phyloP scores from a whole-genome alignment of 2,329 filamentous ascomycete species.

The Colletotrichum cuscutae region DNA sequence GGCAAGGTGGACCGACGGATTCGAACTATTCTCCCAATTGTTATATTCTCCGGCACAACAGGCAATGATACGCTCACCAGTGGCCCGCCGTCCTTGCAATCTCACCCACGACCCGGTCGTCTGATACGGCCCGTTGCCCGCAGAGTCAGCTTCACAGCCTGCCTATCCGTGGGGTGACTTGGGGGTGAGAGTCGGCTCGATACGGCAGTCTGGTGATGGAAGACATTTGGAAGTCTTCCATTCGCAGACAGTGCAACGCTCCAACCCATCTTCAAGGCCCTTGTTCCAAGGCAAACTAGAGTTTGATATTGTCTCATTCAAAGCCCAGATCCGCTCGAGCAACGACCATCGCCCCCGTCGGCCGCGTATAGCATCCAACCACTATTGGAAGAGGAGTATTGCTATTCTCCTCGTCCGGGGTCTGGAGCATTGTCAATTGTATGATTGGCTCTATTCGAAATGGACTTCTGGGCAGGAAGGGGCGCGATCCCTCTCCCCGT shows the following conservation, averaged over 20 bases:
- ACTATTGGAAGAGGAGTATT: background rate
- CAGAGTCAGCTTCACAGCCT: background rate
- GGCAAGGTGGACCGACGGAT: background rate
- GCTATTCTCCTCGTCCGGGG: background rate
- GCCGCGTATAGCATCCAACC: constrained; percentile 21
- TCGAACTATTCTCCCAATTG: constrained; percentile 5
- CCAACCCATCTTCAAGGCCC: constrained; percentile 6
- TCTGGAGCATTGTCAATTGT: background rate
- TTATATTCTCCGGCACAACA: constrained; percentile 17
- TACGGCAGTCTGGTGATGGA: constrained; percentile 11
- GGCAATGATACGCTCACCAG: constrained; percentile 8
- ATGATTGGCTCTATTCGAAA: constrained; percentile 19
- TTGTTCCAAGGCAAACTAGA: constrained; percentile 4
- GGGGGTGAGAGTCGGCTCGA: background rate
- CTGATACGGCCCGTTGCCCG: background rate
- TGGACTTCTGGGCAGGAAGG: constrained; percentile 26
- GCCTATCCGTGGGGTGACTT: background rate
- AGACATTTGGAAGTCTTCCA: constrained; percentile 27
- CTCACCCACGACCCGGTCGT: constrained; percentile 11
- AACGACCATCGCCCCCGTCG: constrained; percentile 4
- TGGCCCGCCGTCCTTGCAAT: background rate
- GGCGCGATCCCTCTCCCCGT: constrained; percentile 36
- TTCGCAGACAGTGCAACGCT: constrained; percentile 20
- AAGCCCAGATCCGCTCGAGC: constrained; percentile 3
- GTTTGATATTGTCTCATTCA: constrained; percentile 18